Evolutionary conservation across 78 protist species (phyloP).

Genomic region (Acrasis kona): DNA sequence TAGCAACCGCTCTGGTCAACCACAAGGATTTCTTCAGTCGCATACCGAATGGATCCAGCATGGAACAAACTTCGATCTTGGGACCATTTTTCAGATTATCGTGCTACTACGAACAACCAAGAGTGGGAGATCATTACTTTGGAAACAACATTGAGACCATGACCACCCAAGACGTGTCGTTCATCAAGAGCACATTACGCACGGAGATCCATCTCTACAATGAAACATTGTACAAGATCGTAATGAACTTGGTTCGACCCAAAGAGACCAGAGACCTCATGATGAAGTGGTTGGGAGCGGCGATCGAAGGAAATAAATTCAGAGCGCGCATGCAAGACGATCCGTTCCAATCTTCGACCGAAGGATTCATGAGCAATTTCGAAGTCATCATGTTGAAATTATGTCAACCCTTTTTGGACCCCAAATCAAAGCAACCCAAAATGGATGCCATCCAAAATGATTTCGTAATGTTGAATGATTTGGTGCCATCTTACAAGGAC

Average conservation of each 20-base stretch:
- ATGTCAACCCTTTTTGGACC: not conserved
- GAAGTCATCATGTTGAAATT: not conserved
- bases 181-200: not conserved
- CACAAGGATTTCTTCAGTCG: not conserved
- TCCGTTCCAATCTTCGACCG: not conserved
- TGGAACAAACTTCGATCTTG: not conserved
- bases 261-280: not conserved
- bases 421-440: not conserved
- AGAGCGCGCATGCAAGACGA: not conserved
- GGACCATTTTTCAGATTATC: not conserved
- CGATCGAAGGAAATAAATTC: not conserved
- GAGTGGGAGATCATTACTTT: not conserved
- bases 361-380: constrained; percentile 4
- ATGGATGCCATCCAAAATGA: no score
- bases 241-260: not conserved
- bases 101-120: not conserved
- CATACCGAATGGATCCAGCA: not conserved
- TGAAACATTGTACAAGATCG: not conserved
- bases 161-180: not conserved
- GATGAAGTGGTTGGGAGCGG: not conserved
- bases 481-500: no score
- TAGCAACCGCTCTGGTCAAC: not conserved
- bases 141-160: not conserved
- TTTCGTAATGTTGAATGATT: no score
- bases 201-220: not conserved